phyloP scores from a whole-genome alignment of 345 rosid genomes.

The Citropsis articulata region DNA sequence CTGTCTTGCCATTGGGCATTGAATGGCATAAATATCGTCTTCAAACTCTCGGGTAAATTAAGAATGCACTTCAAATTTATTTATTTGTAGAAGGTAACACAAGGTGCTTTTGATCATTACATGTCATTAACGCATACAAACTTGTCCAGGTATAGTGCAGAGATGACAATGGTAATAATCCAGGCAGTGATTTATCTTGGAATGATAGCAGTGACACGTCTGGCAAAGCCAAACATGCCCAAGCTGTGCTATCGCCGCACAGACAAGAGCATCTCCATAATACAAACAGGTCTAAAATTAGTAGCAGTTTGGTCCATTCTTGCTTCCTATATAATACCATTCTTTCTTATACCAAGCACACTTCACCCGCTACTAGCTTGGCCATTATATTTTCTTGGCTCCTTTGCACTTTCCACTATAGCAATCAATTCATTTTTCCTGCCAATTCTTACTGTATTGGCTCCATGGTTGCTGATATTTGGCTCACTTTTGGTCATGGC shows the following conservation, averaged over 20 bases:
- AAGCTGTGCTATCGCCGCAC: constrained; percentile 75
- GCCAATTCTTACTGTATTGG: constrained; percentile 52
- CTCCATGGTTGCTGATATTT: constrained; percentile 60
- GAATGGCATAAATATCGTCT: constrained; percentile 83
- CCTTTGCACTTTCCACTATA: constrained; percentile 56
- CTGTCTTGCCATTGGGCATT: constrained; percentile 83
- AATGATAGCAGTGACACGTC: constrained; percentile 53
- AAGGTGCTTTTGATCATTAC: not conserved
- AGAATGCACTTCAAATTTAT: not conserved
- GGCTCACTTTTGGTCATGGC: constrained; percentile 86
- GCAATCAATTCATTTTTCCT: constrained; percentile 67
- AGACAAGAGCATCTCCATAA: constrained; percentile 48
- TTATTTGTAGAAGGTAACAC: not conserved
- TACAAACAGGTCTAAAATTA: constrained; percentile 56
- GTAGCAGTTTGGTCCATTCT: constrained; percentile 70
- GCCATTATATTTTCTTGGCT: constrained; percentile 70
- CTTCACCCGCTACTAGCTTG: constrained; percentile 86
- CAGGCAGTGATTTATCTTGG: constrained; percentile 65
- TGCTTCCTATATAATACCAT: constrained; percentile 69
- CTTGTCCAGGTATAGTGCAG: constrained; percentile 56
- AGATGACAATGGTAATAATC: constrained; percentile 65
- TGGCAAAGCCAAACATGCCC: constrained; percentile 63
- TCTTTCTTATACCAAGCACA: constrained; percentile 74
- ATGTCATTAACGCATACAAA: not conserved
- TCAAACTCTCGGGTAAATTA: constrained; percentile 61